Evolutionary conservation across 371 early-diverging fungal genomes (phyloP).

Genomic region (Mortierella sp.): DNA sequence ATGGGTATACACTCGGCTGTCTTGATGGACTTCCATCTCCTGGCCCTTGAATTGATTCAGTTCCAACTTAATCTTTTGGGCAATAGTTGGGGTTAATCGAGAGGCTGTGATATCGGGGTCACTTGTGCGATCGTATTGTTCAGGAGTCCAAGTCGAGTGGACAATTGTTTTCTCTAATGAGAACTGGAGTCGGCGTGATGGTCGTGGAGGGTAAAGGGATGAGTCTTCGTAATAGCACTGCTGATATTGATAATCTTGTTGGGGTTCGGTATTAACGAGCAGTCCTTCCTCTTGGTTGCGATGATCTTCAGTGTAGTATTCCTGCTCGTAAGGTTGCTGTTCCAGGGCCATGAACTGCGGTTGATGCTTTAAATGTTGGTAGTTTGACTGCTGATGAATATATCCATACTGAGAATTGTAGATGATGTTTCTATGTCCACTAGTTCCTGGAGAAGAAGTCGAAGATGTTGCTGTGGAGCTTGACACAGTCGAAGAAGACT

Average conservation of each 20-base stretch:
- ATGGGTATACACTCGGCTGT: slow-evolving; percentile 80
- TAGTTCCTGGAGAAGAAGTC: slow-evolving; percentile 8
- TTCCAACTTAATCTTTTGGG: slow-evolving; percentile 82
- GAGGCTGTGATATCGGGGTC: slow-evolving; percentile 71
- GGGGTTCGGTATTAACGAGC: background rate
- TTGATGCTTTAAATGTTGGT: slow-evolving; percentile 22
- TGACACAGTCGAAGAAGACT: slow-evolving; percentile 24
- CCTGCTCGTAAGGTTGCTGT: background rate
- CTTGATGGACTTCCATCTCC: slow-evolving; percentile 82
- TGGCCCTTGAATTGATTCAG: slow-evolving; percentile 81
- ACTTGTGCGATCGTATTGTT: slow-evolving; percentile 80
- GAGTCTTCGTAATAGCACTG: slow-evolving; percentile 29
- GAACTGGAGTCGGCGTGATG: slow-evolving; percentile 64
- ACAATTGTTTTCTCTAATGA: slow-evolving; percentile 62
- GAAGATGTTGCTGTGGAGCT: slow-evolving; percentile 14
- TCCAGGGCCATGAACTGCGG: slow-evolving; percentile 5
- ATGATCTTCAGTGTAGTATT: slow-evolving; percentile 11
- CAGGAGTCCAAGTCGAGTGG: slow-evolving; percentile 74
- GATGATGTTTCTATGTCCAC: background rate
- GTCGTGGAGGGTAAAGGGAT: slow-evolving; percentile 26
- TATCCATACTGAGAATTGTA: slow-evolving; percentile 5
- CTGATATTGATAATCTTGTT: slow-evolving; percentile 12
- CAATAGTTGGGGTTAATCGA: slow-evolving; percentile 73
- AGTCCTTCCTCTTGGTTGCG: background rate
- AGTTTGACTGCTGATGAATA: slow-evolving; percentile 6